Evolutionary conservation across 345 rosid genomes (phyloP).

Genomic region (Euphorbia pulcherrima): DNA sequence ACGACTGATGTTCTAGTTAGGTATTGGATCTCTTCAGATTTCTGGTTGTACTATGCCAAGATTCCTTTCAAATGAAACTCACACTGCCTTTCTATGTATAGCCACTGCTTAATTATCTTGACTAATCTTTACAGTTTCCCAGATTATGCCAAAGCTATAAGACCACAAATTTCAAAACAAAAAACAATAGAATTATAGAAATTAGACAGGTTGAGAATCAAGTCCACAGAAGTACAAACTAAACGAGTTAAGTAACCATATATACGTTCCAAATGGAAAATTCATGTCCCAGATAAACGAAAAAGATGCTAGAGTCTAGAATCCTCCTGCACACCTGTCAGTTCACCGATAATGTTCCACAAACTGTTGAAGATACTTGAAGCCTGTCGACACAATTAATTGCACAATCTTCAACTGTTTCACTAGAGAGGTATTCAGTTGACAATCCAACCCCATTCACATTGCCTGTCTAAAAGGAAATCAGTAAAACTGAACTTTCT

Average conservation of each 20-base stretch:
- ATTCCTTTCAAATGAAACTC: background rate
- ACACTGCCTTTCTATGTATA: background rate
- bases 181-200: too few species aligned
- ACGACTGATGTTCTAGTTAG: too few species aligned
- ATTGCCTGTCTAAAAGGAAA: conserved; percentile 16
- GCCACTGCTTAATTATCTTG: background rate
- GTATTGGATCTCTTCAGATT: background rate
- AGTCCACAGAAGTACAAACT: background rate
- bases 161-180: too few species aligned
- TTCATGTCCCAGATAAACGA: background rate
- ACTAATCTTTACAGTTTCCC: too few species aligned
- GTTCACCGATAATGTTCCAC: too few species aligned
- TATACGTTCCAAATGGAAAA: background rate
- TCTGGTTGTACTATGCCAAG: background rate
- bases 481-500: conserved; percentile 11
- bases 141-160: too few species aligned
- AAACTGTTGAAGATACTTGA: too few species aligned
- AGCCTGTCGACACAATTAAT: background rate
- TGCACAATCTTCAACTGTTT: background rate
- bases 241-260: background rate
- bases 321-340: too few species aligned
- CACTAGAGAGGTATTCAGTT: background rate
- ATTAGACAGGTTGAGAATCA: too few species aligned
- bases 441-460: conserved; percentile 5
- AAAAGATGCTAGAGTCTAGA: too few species aligned